Conservation (phyloP, 2,329 filamentous ascomycete species). For the Hymenoscyphus albidus region DNA sequence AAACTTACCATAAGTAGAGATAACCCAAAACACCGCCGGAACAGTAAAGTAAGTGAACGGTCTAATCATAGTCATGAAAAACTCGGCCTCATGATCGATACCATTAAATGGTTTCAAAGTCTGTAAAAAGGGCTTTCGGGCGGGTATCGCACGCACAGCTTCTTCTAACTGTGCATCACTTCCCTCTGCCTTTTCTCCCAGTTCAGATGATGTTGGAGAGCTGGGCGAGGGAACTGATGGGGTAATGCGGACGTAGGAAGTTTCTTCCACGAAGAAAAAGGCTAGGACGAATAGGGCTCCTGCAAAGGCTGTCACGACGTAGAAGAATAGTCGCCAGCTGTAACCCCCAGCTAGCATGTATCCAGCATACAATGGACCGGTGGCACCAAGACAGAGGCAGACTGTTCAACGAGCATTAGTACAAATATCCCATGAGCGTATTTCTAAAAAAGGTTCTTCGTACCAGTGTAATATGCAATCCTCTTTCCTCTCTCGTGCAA, state of each 20-base stretch:
- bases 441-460: background rate
- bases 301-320: slow-evolving; percentile 55
- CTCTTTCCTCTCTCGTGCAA: slow-evolving; percentile 48
- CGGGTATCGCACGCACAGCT: slow-evolving; percentile 28
- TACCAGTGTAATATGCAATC: slow-evolving; percentile 56
- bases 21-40: slow-evolving; percentile 47
- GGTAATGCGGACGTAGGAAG: slow-evolving; percentile 44
- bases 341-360: slow-evolving; percentile 58
- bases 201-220: slow-evolving; percentile 7
- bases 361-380: slow-evolving; percentile 54
- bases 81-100: slow-evolving; percentile 41
- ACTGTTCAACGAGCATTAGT: slow-evolving; percentile 34
- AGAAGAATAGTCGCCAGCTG: slow-evolving; percentile 59
- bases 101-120: slow-evolving; percentile 44
- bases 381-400: slow-evolving; percentile 52
- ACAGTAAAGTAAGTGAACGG: slow-evolving; percentile 47
- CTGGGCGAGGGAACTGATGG: slow-evolving; percentile 23
- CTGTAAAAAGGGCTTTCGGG: slow-evolving; percentile 40
- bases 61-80: slow-evolving; percentile 44
- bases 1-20: slow-evolving; percentile 43
- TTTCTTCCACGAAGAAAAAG: slow-evolving; percentile 59
- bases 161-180: slow-evolving; percentile 30
- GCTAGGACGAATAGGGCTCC: slow-evolving; percentile 38
- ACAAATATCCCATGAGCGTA: background rate
- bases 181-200: slow-evolving; percentile 18